These are phyloP conservation scores for Mortierella sp. DNA, from an alignment of 371 early-diverging fungal species.

Conservation along the genomic window DNA sequence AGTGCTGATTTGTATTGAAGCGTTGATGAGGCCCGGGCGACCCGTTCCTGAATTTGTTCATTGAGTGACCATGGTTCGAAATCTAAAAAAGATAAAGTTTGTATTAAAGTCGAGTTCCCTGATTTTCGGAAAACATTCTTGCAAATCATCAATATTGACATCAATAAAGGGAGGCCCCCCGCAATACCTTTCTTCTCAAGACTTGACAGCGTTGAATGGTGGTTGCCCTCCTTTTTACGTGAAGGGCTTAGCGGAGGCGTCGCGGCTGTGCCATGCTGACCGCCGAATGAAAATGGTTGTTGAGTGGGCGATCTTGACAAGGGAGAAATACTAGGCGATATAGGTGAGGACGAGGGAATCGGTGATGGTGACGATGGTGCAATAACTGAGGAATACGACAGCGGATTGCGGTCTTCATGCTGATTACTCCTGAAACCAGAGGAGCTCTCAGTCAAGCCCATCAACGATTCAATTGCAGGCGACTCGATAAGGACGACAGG, in stretches of 20 bases:
- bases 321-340: slow-evolving; percentile 19
- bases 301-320: slow-evolving; percentile 24
- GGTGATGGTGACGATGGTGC: slow-evolving; percentile 23
- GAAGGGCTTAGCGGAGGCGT: slow-evolving; percentile 56
- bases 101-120: neutral
- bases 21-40: slow-evolving; percentile 14
- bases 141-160: too few relatives aligned
- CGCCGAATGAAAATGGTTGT: slow-evolving; percentile 26
- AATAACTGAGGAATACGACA: slow-evolving; percentile 44
- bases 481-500: slow-evolving; percentile 51
- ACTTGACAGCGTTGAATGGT: slow-evolving; percentile 21
- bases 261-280: slow-evolving; percentile 24
- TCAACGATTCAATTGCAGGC: slow-evolving; percentile 23
- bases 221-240: slow-evolving; percentile 28
- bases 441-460: slow-evolving; percentile 3
- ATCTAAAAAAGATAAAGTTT: slow-evolving; percentile 14
- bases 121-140: neutral
- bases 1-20: slow-evolving; percentile 30
- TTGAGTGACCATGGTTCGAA: slow-evolving; percentile 47
- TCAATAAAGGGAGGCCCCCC: too few relatives aligned
- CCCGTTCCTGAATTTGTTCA: slow-evolving; percentile 42
- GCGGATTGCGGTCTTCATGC: slow-evolving; percentile 14
- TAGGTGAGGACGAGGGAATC: slow-evolving; percentile 31
- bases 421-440: slow-evolving; percentile 9
- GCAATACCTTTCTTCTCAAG: slow-evolving; percentile 41